Conservation (phyloP, 371 early-diverging fungal genomes). For the Mucor irregularis region DNA sequence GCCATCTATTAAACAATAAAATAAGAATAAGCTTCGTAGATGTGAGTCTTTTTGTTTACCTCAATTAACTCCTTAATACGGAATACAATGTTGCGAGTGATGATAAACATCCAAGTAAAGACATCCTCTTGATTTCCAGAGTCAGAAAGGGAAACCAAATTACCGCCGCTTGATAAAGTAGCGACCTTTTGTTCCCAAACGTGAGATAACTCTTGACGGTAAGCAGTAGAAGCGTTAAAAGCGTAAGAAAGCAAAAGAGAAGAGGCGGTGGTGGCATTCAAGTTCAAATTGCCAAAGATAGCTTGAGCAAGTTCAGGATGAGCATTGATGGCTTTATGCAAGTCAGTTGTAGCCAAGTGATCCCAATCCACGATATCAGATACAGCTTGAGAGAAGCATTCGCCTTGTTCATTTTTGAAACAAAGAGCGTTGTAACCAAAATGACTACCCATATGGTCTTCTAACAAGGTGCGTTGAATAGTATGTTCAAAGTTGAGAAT, state of each 20-base stretch:
- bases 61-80: slow-evolving; percentile 62
- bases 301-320: slow-evolving; percentile 29
- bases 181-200: slow-evolving; percentile 57
- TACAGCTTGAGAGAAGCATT: slow-evolving; percentile 42
- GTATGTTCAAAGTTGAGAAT: slow-evolving; percentile 52
- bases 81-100: slow-evolving; percentile 51
- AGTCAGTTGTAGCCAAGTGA: slow-evolving; percentile 25
- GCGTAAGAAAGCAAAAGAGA: slow-evolving; percentile 55
- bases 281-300: slow-evolving; percentile 21
- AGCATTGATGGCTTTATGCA: slow-evolving; percentile 36
- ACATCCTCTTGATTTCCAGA: slow-evolving; percentile 23
- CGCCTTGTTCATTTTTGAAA: slow-evolving; percentile 30
- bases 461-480: slow-evolving; percentile 53
- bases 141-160: slow-evolving; percentile 30
- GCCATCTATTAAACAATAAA: slow-evolving; percentile 48
- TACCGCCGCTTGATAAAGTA: slow-evolving; percentile 27
- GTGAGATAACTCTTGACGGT: slow-evolving; percentile 43
- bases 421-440: slow-evolving; percentile 26
- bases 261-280: slow-evolving; percentile 27
- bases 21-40: not conserved
- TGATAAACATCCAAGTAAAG: slow-evolving; percentile 45
- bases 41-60: slow-evolving; percentile 30
- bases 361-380: slow-evolving; percentile 42
- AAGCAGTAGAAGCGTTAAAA: slow-evolving; percentile 56
- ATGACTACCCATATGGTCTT: slow-evolving; percentile 33